Conservation (phyloP, 306 rosid species). For the Citrullus colocynthis region DNA sequence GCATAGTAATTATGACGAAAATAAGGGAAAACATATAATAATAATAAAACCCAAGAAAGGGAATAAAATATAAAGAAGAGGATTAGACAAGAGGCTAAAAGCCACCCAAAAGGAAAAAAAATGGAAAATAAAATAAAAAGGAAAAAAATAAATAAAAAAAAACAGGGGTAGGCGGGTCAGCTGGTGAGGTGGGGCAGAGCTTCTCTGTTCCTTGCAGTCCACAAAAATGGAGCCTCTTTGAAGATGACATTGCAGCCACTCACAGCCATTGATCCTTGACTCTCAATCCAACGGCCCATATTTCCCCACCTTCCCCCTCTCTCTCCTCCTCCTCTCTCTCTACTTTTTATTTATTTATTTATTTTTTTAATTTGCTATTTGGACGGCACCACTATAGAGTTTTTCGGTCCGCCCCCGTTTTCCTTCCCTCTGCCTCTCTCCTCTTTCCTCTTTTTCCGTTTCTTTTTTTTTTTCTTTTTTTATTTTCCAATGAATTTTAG, state of each 20-base stretch:
- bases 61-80: neutral
- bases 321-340: constrained; percentile 2
- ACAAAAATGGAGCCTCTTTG: constrained; percentile 25
- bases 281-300: constrained; percentile 24
- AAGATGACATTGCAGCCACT: constrained; percentile 22
- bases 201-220: constrained; percentile 13
- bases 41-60: neutral
- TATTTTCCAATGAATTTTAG: neutral
- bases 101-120: neutral
- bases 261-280: constrained; percentile 25
- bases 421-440: neutral
- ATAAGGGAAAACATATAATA: too few relatives aligned
- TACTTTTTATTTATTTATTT: neutral
- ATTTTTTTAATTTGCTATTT: constrained; percentile 1
- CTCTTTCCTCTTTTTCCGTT: neutral
- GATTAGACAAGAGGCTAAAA: constrained; percentile 1
- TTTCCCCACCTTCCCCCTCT: neutral
- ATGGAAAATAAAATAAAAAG: neutral
- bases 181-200: constrained; percentile 21
- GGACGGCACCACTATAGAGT: constrained; percentile 41
- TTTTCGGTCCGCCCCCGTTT: constrained; percentile 10
- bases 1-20: too few relatives aligned
- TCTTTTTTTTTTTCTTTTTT: neutral
- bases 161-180: constrained; percentile 15
- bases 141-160: neutral